Conservation (phyloP, 2,329 filamentous ascomycete species). For the Phialemonium atrogriseum region DNA sequence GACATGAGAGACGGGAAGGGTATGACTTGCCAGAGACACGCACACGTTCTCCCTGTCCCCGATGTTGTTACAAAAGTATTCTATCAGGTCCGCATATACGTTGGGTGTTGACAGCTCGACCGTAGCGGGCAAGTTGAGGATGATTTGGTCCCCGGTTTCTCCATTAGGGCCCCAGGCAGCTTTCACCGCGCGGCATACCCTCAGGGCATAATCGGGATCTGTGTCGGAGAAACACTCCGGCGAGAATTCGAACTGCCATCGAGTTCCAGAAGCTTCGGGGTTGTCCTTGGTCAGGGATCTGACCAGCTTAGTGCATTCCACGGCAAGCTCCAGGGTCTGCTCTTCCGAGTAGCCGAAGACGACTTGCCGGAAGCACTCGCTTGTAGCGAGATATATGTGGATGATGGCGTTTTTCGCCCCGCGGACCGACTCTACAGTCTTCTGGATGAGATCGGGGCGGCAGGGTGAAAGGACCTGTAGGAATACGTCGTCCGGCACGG, state of each 20-base stretch:
- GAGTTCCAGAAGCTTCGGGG: constrained; percentile 45
- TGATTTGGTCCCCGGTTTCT: constrained; percentile 59
- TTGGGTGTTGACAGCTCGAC: constrained; percentile 95
- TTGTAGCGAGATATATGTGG: constrained; percentile 93
- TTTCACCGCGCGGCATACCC: constrained; percentile 89
- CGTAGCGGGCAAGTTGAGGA: constrained; percentile 94
- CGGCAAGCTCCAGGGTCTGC: constrained; percentile 72
- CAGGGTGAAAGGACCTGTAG: constrained; percentile 90
- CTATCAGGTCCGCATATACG: constrained; percentile 91
- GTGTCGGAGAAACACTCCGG: constrained; percentile 90
- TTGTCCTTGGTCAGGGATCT: constrained; percentile 82
- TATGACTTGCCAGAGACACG: constrained; percentile 53
- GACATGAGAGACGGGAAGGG: not conserved
- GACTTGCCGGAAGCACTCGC: constrained; percentile 86
- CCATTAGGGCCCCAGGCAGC: constrained; percentile 78
- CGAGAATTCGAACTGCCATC: constrained; percentile 76
- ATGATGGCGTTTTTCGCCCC: constrained; percentile 91
- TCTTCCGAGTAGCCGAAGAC: constrained; percentile 84
- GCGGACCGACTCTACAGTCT: constrained; percentile 80
- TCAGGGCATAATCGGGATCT: constrained; percentile 70
- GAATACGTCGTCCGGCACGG: constrained; percentile 81
- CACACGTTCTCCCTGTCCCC: constrained; percentile 77
- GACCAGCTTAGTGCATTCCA: constrained; percentile 78
- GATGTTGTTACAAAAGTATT: constrained; percentile 87
- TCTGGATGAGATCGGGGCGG: constrained; percentile 79